Evolutionary conservation across 2,329 filamentous ascomycete genomes (phyloP), one percentile per base, ranked within the genome.

Genomic region (Trichocomaceae sp.): DNA sequence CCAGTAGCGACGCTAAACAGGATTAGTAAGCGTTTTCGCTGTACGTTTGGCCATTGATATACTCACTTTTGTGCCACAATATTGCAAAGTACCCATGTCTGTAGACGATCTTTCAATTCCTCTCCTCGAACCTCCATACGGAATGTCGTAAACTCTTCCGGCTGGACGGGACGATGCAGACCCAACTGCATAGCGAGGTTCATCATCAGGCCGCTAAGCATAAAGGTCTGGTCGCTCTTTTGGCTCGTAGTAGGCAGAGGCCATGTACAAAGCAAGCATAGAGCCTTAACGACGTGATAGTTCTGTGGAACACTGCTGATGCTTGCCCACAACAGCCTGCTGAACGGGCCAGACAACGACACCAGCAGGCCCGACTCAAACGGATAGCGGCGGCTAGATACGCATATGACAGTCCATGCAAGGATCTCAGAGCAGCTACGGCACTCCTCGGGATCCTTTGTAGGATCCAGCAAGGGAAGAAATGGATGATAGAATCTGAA

Each of bases 11-110:
- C 81, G 57, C 79, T 82, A 48, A 31, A 20, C 60, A 58, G 29
- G 8, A 63, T 60, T 56, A 63, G 60, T 26, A 39, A 23, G 23
- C 5, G n/a, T 37, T n/a, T 10, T 41, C 22, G 17, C 20, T 31
- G 5, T 13, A 5, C 10, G 17, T 41, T 4, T n/a, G 19, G 23
- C 23, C 20, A 6, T 23, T 19, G 7, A 7, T n/a, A 13, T 4
- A 66, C 75, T 65, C 66, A 81, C 79, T 81, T 82, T 61, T 86
- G 82, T n/a, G 83, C 82, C 9, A 85, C 82, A 55, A 85, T 79
- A 61, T 86, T 86, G 70, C 83, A 84, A 4, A 83, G 78, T 1
- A 81, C 80, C 83, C 83, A 86, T 2, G 83, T 85, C 62, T 83
- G 77, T 33, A 85, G 70, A 15, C 83, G 75, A 66, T 86, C 83